A percentile compares a stretch with the other conserved stretches of the same genome.
Conservation (phyloP, 305 asterid genomes). For the Fraxinus paxiana region DNA sequence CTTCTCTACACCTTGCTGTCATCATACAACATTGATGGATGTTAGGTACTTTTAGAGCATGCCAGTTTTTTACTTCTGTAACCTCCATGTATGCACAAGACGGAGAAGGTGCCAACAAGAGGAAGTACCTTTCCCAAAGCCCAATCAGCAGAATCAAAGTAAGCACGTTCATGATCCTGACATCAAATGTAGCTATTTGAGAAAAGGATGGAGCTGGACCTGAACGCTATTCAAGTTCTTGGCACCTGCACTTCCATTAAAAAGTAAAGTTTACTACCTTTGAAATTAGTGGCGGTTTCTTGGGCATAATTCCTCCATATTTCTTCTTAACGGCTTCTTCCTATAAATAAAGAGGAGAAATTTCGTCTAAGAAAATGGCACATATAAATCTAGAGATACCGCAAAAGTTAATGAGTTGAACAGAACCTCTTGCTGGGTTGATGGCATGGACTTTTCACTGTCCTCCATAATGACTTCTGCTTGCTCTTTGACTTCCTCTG, state of each 20-base stretch:
- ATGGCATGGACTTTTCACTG: slow-evolving; percentile 49
- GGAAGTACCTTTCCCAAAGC: slow-evolving; percentile 85
- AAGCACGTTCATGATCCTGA: slow-evolving; percentile 98
- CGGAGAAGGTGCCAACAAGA: slow-evolving; percentile 9
- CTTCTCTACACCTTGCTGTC: slow-evolving; percentile 89
- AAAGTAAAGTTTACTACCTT: slow-evolving; percentile 41
- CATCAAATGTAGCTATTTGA: slow-evolving; percentile 17
- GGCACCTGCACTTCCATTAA: background rate
- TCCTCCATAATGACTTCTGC: slow-evolving; percentile 51
- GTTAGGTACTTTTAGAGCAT: slow-evolving; percentile 7
- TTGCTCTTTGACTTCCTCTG: slow-evolving; percentile 61
- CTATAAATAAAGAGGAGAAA: slow-evolving; percentile 27
- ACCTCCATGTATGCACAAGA: slow-evolving; percentile 14
- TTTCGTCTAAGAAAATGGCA: background rate
- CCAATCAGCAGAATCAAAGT: slow-evolving; percentile 99
- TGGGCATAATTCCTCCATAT: slow-evolving; percentile 83
- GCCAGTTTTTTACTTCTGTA: background rate
- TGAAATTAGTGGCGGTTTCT: slow-evolving; percentile 86
- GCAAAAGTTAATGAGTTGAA: slow-evolving; percentile 21
- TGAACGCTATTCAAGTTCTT: background rate
- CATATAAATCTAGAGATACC: background rate
- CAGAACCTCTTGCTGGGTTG: slow-evolving; percentile 63
- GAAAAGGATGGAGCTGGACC: slow-evolving; percentile 13
- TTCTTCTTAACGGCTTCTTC: slow-evolving; percentile 74
- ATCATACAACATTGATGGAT: slow-evolving; percentile 23